Base-by-base conservation (phyloP, 192 early-diverging fungal genomes). In the Coemansia sp. region DNA sequence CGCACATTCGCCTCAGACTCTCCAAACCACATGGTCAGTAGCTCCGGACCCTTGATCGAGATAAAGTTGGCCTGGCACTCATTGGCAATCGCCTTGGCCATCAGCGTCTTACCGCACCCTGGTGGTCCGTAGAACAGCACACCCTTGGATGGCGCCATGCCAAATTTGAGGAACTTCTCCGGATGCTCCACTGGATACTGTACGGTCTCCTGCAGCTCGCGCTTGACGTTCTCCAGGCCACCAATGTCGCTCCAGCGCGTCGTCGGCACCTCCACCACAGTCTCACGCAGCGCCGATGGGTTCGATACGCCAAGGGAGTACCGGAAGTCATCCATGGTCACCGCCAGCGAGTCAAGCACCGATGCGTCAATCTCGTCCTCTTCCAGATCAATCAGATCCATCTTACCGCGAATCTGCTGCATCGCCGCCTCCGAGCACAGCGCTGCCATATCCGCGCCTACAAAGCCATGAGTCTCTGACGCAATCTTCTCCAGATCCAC, bases 51-150 rank as follows among this genome's bases (percentile, higher is more conserved):
- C 88, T 97, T 98, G 84, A 98, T 96, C 11, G 92, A 93, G 66
- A 98, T 98, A 73, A 98, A 98, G 85, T 98, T 98, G 74, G 97
- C 95, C 79, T 98, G 97, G 83, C 97, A 98, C 82, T 98, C 97
- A 80, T 95, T 97, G 64, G 97, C 97, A 76, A 98, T 98, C 15
- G 97, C 97, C 87, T 98, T 98, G 74, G 97, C 97, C 60, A 98
- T 83, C 59, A 98, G 83, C 9, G 97, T 98, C 78, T 98, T 98
- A 85, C 97, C 97, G 67, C 93, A 95, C 42, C 97, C 97, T 46
- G 97, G 97, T 26, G 97, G 97, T 31, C 97, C 97, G 71, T 98
- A 98, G 86, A 98, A 97, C 72, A 98, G 81, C 23, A 98, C 97
- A 75, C 97, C 97, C 83, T 95, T 96, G 38, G 90, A 92, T 18